Base-by-base conservation (phyloP, 75 land plant species). In the Selaginella moellendorffii region DNA sequence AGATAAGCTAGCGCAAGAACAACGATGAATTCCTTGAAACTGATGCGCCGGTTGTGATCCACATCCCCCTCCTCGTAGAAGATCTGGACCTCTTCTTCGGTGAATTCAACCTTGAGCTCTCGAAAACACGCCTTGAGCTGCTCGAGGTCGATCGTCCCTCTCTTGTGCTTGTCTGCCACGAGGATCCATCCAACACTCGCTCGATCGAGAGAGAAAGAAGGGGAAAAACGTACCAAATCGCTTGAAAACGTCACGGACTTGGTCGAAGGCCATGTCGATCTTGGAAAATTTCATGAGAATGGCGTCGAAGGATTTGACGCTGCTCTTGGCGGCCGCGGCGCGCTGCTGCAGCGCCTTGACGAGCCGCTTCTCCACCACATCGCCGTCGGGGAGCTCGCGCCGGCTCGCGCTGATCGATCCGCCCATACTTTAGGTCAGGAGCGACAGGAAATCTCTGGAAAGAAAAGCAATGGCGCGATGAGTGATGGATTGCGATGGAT, bases 291-390 rank as follows among this genome's bases (percentile, higher is more conserved):
- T 56, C 59, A 56, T 56, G n/a, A 56, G 59, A 56, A 56, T 19
- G 21, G 25, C 24, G n/a, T 56, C 59, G n/a, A 56, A 56, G 8
- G 59, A 56, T 19, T 56, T 56, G 24, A 56, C 21, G 24, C 8
- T 56, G 24, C 24, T 19, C 2, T 56, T 5, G 24, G 8, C 59
- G 24, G 59, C 22, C 29, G 53, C 69, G 62, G 80, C 87, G 62
- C 88, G 63, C 20, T 78, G 75, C 65, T 75, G 71, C 91, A 89
- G 80, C 22, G 83, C 82, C 54, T 83, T 78, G 9, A 84, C 85
- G 77, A 95, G 84, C 70, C 81, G 77, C 24, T 71, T 74, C 68
- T 95, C 99, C 31, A 89, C 28, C 63, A 14, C 46, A 36, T 36
- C 46, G 14, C 14, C 46, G 46, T 36, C 46, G 46, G 5, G 10